Evolutionary conservation across 129 eudicot species (phyloP), one percentile per base, ranked within the genome.

Genomic region (Pseudognaphalium luteoalbum): DNA sequence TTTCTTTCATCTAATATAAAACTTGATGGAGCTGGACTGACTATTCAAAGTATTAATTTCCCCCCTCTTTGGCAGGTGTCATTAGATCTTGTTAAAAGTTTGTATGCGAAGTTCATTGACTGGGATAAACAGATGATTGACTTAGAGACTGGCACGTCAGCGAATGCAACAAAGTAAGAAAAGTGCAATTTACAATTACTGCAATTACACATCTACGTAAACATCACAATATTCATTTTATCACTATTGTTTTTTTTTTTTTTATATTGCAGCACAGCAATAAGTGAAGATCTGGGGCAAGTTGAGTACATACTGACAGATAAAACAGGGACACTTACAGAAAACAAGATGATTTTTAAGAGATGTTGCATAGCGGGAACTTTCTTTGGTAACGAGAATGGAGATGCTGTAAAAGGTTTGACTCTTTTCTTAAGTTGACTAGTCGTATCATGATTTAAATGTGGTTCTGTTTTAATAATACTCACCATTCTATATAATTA

Each of bases 221-320:
- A 34, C 6, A 3, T 25, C 73, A 21, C 35, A 21, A 30, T 60
- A 73, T 44, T 72, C 64, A 42, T 30, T 68, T 84, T 71, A 42
- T 88, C 70, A 34, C 42, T 51, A n/a, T 50, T 63, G 28, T 72
- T 66, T 70, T 77, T 58, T 66, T 70, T 77, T 58, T 73, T 85
- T 88, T 75, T 81, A 44, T 81, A 78, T 87, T 93, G 81, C 99
- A 94, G 99, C 93, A 91, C 97, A 87, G 99, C 99, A 86, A 94
- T 94, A 33, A 94, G 99, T 78, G 99, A 94, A 89, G 99, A 94
- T 85, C 84, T 94, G 85, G 99, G 99, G 54, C 99, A 94, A 89
- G 99, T 94, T 20, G 99, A 94, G 80, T 94, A 94, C 86, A 94
- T 94, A 81, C 80, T 94, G 90, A 94, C 99, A 9, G 99, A 94